Base-by-base conservation (phyloP, 495 filamentous ascomycete species). In the Tetracladium setigerum region DNA sequence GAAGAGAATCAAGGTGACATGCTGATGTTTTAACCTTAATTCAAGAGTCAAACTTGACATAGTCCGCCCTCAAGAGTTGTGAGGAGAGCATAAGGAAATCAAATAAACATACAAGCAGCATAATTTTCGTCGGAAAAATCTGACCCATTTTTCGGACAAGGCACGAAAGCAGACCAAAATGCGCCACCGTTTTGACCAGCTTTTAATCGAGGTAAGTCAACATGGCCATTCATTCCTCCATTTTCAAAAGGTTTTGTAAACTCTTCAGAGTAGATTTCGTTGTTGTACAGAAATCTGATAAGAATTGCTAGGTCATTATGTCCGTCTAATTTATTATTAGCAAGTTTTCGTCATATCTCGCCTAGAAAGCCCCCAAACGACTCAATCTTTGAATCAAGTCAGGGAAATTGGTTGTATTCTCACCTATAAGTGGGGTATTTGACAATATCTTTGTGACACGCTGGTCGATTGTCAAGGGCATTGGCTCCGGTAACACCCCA, bases 121-220 rank as follows among this genome's bases (percentile, higher is more conserved):
- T 95, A 95, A 52, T 79, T 85, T 38, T 71, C 73, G 56, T 88
- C 77, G 0, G 83, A 83, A 52, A 85, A 89, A 62, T 95, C 80
- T 0, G 64, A 68, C 35, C 76, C 72, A 48, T 89, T 74, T n/a
- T 59, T 58, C 0, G 91, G 87, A 61, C 91, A 97, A 0, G 74
- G 76, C 17, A 86, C 77, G 57, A 73, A 97, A 13, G 89, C 88
- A 62, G 84, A 90, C 92, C 92, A 98, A 62, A 98, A 96, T 7
- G 86, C 81, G 19, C 90, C 86, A 46, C 83, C 83, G 38, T 78
- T 71, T 44, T 70, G 65, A 2, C 83, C 82, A 16, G 66, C 50
- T 30, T 72, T 68, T 17, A 84, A 65, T 17, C 78, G 61, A 0
- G 86, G 84, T 7, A 95, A 62, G 62, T 97, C 91, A 33, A 94